Evolutionary conservation across 78 protist genomes (phyloP), one percentile per base, ranked within the genome.

Genomic region (Guillardia theta): DNA sequence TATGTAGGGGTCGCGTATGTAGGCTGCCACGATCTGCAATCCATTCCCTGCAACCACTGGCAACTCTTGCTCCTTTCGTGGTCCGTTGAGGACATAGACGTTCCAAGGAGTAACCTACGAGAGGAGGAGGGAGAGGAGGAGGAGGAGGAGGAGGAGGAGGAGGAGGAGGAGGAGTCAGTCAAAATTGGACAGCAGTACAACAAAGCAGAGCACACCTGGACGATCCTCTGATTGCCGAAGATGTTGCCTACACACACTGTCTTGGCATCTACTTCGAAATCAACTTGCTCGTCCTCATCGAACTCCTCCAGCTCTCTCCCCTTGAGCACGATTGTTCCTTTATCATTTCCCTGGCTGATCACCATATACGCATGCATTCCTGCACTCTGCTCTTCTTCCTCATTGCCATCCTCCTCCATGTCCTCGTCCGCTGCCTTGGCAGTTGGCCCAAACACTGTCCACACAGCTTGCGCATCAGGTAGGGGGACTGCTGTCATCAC

Each of bases 391-490:
- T 78, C 90, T 10, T 78, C 90, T 22, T 43, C 50, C 83, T 70
- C 45, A 24, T 24, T 6, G 1, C 50, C 48, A n/a, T 78, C 90
- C 30, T 78, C 90, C 90, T 70, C 87, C 87, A 64, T 64, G 78
- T 64, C 78, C 78, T 64, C 78, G 36, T 33, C 78, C 78, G 6
- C 41, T 12, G 41, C 78, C 43, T 64, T 33, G 8, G 87, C 45
- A 3, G 87, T 37, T 43, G 87, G 87, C n/a, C 90, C 90, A 30
- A 24, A 78, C 15, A 78, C 90, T 0, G 90, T 78, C 90, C 90
- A 78, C 33, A 78, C 90, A 0, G 90, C 90, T 5, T 78, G 90
- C 90, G 90, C 45, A 0, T 37, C 21, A 30, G 48, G 53, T 45
- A 78, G 90, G 15, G 24, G 10, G 15, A 78, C 90, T 45, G 90